These are phyloP conservation scores for Ophiosphaerella narmari DNA, from an alignment of 2,329 filamentous ascomycete genomes.

Conservation along the genomic window DNA sequence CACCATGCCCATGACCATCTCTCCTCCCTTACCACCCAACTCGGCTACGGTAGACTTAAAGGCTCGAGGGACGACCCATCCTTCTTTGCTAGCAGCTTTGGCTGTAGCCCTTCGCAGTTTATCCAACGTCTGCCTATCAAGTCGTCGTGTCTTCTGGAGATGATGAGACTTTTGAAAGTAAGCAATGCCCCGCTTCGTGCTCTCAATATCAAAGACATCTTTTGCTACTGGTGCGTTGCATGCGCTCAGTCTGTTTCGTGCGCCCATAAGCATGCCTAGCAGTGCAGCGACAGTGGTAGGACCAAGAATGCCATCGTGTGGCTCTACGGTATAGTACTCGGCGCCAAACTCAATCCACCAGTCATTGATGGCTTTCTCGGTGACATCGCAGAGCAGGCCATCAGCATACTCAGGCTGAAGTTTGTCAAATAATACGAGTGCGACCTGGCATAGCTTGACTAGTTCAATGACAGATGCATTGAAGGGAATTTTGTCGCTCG, in stretches of 20 bases:
- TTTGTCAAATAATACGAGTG: slow-evolving; percentile 84
- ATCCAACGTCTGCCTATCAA: slow-evolving; percentile 83
- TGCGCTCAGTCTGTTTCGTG: slow-evolving; percentile 84
- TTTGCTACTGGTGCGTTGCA: slow-evolving; percentile 83
- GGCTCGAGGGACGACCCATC: slow-evolving; percentile 89
- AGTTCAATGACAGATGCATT: slow-evolving; percentile 82
- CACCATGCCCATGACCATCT: slow-evolving; percentile 95
- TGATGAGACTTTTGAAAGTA: slow-evolving; percentile 91
- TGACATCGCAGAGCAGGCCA: slow-evolving; percentile 89
- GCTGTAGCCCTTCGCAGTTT: slow-evolving; percentile 81
- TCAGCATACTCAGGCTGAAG: slow-evolving; percentile 88
- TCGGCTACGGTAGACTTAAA: slow-evolving; percentile 96
- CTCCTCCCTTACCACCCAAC: slow-evolving; percentile 89
- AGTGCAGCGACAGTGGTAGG: slow-evolving; percentile 89
- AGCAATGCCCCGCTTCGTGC: slow-evolving; percentile 80
- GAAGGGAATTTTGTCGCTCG: slow-evolving; percentile 79
- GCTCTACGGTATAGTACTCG: slow-evolving; percentile 90
- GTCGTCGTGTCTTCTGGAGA: slow-evolving; percentile 72
- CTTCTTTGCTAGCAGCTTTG: slow-evolving; percentile 86
- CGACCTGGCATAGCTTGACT: slow-evolving; percentile 88
- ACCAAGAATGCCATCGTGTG: slow-evolving; percentile 88
- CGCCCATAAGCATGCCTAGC: slow-evolving; percentile 85
- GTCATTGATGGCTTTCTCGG: slow-evolving; percentile 84
- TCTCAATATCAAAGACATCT: slow-evolving; percentile 85
- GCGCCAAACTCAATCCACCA: slow-evolving; percentile 96